Conservation (phyloP, 2,329 filamentous ascomycete genomes). For the Colletotrichum abscissum region DNA sequence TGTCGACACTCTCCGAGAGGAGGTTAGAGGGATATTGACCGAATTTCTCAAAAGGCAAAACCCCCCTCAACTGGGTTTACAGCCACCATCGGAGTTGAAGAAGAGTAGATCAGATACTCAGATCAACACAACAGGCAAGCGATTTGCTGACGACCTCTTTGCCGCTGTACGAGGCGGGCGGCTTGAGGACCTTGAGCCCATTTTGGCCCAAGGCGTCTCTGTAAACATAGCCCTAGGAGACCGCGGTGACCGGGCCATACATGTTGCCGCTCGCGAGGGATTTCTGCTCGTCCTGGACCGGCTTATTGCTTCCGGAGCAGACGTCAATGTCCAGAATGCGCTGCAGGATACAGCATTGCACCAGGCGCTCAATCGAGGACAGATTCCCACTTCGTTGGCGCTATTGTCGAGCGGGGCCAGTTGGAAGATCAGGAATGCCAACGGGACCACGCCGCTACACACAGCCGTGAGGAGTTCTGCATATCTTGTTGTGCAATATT, state of each 20-base stretch:
- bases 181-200: constrained; percentile 1
- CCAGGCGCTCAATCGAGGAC: background rate
- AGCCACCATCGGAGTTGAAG: constrained; percentile 1
- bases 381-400: constrained; percentile 10
- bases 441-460: constrained; percentile 17
- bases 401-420: constrained; percentile 12
- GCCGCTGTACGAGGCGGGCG: background rate
- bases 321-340: constrained; percentile 4
- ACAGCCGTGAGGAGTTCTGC: constrained; percentile 3
- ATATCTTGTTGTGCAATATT: constrained; percentile 2
- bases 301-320: constrained; percentile 11
- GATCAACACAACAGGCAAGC: background rate
- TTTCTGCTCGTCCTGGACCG: constrained; percentile 5
- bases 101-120: constrained; percentile 17
- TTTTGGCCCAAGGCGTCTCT: background rate
- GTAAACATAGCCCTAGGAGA: background rate
- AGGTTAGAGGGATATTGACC: background rate
- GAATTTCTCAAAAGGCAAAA: background rate
- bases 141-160: background rate
- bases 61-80: background rate
- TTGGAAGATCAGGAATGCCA: background rate
- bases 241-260: constrained; percentile 3
- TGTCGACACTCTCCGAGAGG: background rate
- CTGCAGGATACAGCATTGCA: background rate
- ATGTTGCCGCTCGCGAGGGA: constrained; percentile 10